Conservation (phyloP, 2,329 filamentous ascomycete species). For the Salinomyces thailandicus region DNA sequence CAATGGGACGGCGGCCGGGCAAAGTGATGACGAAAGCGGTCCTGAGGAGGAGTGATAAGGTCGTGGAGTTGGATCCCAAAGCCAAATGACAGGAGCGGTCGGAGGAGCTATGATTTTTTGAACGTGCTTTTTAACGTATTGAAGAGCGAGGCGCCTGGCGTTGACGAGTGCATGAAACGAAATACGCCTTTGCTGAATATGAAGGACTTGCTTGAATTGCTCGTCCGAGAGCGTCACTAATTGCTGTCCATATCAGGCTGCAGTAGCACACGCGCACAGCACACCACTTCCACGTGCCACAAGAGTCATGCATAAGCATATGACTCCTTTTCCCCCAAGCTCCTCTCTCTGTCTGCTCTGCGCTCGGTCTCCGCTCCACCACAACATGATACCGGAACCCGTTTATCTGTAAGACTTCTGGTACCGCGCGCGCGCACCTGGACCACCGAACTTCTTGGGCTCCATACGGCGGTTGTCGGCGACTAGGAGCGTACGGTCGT, state of each 20-base stretch:
- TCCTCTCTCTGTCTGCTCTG: too few species aligned
- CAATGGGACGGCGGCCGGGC: conserved; percentile 12
- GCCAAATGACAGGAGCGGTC: too few species aligned
- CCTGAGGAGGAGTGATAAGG: conserved; percentile 2
- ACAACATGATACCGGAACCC: neutral
- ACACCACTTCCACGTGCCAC: conserved; percentile 6
- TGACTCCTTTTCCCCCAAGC: conserved; percentile 4
- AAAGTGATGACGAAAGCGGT: conserved; percentile 4
- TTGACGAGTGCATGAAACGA: neutral
- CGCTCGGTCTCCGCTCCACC: conserved; percentile 3
- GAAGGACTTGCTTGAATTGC: neutral
- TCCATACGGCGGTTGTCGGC: conserved; percentile 98
- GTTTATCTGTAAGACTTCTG: conserved; percentile 98
- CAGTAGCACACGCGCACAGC: conserved; percentile 5
- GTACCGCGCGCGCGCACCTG: conserved; percentile 90
- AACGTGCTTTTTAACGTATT: too few species aligned
- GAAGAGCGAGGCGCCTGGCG: conserved; percentile 15
- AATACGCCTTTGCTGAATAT: neutral
- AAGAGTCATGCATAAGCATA: conserved; percentile 5
- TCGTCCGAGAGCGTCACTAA: neutral
- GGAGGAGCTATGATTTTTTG: too few species aligned
- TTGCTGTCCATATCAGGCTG: neutral
- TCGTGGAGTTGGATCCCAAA: too few species aligned
- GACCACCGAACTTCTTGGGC: conserved; percentile 96
- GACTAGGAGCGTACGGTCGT: conserved; percentile 94